Base-by-base conservation (phyloP, 768 basidiomycete genomes). In the Termitomyces sp. region DNA sequence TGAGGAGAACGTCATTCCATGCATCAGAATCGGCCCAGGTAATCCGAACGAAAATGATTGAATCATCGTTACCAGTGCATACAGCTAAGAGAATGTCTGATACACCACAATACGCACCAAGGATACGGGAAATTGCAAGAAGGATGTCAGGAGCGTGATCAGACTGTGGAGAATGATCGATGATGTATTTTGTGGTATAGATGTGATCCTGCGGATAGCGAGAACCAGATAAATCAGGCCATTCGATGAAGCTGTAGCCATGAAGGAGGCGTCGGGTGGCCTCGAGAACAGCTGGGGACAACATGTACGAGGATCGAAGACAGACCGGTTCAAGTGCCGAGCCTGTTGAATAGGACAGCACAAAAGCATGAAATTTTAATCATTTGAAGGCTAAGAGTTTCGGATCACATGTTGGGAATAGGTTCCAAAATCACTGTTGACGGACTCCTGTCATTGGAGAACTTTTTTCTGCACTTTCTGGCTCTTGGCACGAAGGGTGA, bases 191-290 rank as follows among this genome's bases (percentile, higher is more conserved):
- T 34, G 55, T 41, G 16, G 53, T 35, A 53, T 68, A 56, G 4
- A 43, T 30, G 42, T 40, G 16, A 40, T 61, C 42, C 5, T 30
- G 27, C 6, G 69, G 67, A 27, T 34, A 48, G 39, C 72, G 70
- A 40, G 63, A 54, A 27, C 63, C 64, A 37, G 72, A 65, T 11
- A 73, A 66, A 43, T 72, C 66, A 17, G 70, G 72, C 66, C 68
- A 70, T 58, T 72, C 64, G 41, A 68, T 52, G 45, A 63, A 63
- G 28, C 63, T 65, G 55, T 70, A 73, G 17, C 65, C 70, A 19
- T 67, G 60, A 11, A 73, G 63, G 37, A 64, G 35, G 4, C 32
- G 39, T 25, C n/a, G 46, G 1, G 32, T 50, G 40, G 32, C 48
- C 27, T 51, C 54, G 25, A 44, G 52, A 42, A 47, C 14, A 6